Base-by-base conservation (phyloP, 2,329 filamentous ascomycete species). In the Colletotrichum limetticola region DNA sequence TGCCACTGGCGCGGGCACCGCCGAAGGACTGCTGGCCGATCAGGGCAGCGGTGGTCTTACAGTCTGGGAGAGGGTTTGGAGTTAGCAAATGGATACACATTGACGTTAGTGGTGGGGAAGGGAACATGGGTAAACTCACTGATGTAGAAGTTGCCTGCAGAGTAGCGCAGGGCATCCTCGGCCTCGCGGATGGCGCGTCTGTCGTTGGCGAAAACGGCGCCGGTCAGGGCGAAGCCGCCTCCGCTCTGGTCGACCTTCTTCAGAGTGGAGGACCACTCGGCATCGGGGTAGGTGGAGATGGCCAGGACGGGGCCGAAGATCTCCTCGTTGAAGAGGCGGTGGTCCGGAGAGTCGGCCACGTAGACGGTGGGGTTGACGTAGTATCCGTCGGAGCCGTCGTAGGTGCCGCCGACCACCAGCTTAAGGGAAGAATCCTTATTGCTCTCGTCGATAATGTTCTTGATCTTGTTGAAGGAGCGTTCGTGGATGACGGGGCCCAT, bases 401-500 rank as follows among this genome's bases (percentile, higher is more conserved):
- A 93, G 76, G 88, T 92, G 74, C 95, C 95, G 53, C 95, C 95
- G 1, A 88, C 89, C 19, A 97, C 82, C 2, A 96, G 87, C 81
- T 93, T 88, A 16, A 97, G 89, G 76, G 93, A 90, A 11, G 86
- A 83, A 82, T 97, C 95, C 11, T 87, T 87, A 84, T 94, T 95
- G n/a, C 94, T 93, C 37, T 90, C 90, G 72, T 97, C 93, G 75
- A 97, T 97, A 66, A 92, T 92, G 22, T 87, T 87, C 0, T 90
- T 88, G 3, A 97, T 89, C 83, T 95, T 96, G 81, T 94, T 91
- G 88, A 97, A 97, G 12, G 93, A 93, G 14, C 86, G 89, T 75
- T 91, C 88, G 85, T 97, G 94, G 82, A 97, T 97, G 71, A 97
- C 94, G 22, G 95, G 95, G 9, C 94, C 94, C 78, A 95, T 91